A percentile compares a stretch with the other conserved stretches of the same genome.
Evolutionary conservation across 2,329 filamentous ascomycete species (phyloP).

Genomic region (Fusarium sp.): DNA sequence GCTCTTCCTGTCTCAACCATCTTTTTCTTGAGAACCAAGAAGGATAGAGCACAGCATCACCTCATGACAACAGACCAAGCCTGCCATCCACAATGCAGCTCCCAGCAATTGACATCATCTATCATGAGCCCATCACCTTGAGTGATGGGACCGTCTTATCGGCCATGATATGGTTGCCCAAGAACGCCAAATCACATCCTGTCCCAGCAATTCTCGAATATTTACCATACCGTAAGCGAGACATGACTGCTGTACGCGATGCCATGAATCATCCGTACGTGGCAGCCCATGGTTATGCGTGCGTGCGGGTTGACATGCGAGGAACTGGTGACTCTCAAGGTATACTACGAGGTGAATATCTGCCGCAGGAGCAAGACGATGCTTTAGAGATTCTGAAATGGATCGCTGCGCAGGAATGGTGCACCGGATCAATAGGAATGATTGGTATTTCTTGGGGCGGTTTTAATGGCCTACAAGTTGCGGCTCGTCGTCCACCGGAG

Average conservation of each 20-base stretch:
- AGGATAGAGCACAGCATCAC: background rate
- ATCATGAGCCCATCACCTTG: slow-evolving; percentile 4
- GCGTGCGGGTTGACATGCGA: slow-evolving; percentile 1
- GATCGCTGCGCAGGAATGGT: slow-evolving; percentile 2
- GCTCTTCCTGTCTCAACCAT: background rate
- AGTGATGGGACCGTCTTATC: slow-evolving; percentile 6
- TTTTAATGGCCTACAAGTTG: slow-evolving; percentile 10
- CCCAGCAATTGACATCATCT: background rate
- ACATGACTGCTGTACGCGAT: slow-evolving; percentile 1
- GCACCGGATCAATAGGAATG: slow-evolving; percentile 9
- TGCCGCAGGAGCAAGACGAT: slow-evolving; percentile 6
- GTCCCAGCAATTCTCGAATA: slow-evolving; percentile 14
- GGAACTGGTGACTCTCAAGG: slow-evolving; percentile 14
- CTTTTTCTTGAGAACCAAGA: background rate
- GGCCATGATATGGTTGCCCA: slow-evolving; percentile 8
- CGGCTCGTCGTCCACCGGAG: background rate
- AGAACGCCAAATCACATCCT: background rate
- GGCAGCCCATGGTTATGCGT: background rate
- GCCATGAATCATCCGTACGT: slow-evolving; percentile 14
- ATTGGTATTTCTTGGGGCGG: slow-evolving; percentile 15
- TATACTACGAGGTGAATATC: background rate
- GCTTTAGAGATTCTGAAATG: background rate
- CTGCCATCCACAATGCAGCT: background rate
- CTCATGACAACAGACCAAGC: too few relatives aligned
- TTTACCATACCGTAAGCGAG: slow-evolving; percentile 1